A percentile compares a stretch with the other conserved stretches of the same genome.
Evolutionary conservation across 495 filamentous ascomycete genomes (phyloP).

Genomic region (Rhizodiscina lignyota): DNA sequence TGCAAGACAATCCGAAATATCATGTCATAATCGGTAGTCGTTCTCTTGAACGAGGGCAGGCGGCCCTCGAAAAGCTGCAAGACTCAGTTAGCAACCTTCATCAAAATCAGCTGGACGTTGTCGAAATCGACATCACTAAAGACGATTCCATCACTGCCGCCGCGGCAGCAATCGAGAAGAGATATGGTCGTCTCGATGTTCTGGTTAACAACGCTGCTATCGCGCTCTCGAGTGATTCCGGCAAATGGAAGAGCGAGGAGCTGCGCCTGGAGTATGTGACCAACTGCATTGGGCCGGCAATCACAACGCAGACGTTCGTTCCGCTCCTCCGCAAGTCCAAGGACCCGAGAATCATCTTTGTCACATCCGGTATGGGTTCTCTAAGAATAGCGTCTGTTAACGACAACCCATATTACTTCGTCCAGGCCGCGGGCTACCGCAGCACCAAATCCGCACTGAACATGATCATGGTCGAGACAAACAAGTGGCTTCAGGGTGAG

Average conservation of each 20-base stretch:
- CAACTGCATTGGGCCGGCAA: conserved; percentile 19
- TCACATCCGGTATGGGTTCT: conserved; percentile 15
- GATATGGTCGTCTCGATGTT: conserved; percentile 11
- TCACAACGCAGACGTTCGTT: conserved; percentile 14
- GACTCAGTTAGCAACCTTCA: not conserved
- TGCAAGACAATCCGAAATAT: not conserved
- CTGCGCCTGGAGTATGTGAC: conserved; percentile 13
- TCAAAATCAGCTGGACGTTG: not conserved
- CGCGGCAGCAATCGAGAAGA: conserved; percentile 4
- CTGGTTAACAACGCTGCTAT: conserved; percentile 14
- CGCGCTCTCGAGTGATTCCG: too few species aligned
- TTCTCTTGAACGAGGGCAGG: not conserved
- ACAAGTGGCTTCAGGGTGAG: conserved; percentile 1
- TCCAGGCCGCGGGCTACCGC: conserved; percentile 10
- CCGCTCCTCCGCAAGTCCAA: conserved; percentile 16
- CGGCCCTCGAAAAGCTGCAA: not conserved
- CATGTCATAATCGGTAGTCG: not conserved
- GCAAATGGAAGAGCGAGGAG: not conserved
- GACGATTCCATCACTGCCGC: conserved; percentile 12
- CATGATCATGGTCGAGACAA: conserved; percentile 13
- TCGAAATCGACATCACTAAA: conserved; percentile 15
- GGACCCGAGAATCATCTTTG: conserved; percentile 15
- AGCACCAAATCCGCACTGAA: conserved; percentile 19
- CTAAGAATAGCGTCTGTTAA: too few species aligned
- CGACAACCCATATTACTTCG: too few species aligned